These are phyloP conservation scores for Nicotiana tomentosiformis DNA, from an alignment of 257 asterid genomes.

Conservation along the genomic window DNA sequence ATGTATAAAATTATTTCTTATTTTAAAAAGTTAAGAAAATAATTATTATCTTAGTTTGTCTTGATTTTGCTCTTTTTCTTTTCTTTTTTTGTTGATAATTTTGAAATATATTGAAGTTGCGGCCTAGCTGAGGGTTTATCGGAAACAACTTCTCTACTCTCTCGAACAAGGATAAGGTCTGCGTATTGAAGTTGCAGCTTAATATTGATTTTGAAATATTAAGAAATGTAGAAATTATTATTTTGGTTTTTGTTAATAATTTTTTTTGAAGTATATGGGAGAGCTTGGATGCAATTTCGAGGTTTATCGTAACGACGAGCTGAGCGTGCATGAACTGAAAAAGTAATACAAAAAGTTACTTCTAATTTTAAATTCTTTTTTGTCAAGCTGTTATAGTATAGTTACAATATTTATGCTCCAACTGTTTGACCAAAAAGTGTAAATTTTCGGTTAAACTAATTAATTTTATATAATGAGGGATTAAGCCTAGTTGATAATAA, in stretches of 20 bases:
- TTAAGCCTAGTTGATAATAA: too few species aligned
- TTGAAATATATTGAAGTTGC: not conserved
- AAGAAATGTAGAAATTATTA: not conserved
- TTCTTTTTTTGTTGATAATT: not conserved
- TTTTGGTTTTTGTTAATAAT: too few species aligned
- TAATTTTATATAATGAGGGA: too few species aligned
- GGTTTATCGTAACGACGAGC: conserved; percentile 91
- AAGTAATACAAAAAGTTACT: conserved; percentile 29
- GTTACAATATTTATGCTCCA: not conserved
- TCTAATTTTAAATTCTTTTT: not conserved
- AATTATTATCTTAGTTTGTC: not conserved
- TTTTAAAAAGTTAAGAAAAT: too few species aligned
- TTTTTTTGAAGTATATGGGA: conserved; percentile 67
- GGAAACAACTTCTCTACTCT: too few species aligned
- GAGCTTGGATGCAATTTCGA: conserved; percentile 82
- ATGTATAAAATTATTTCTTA: too few species aligned
- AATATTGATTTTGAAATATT: not conserved
- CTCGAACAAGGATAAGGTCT: too few species aligned
- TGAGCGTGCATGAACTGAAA: conserved; percentile 68
- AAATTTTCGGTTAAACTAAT: too few species aligned
- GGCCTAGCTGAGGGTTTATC: too few species aligned
- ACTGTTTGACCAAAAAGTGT: too few species aligned
- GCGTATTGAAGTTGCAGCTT: not conserved
- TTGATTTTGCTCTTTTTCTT: not conserved
- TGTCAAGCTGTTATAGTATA: not conserved